A percentile compares a stretch with the other conserved stretches of the same genome.
These are phyloP conservation scores for Epichloe sibirici DNA, from an alignment of 2,329 filamentous ascomycete genomes.

Conservation along the genomic window DNA sequence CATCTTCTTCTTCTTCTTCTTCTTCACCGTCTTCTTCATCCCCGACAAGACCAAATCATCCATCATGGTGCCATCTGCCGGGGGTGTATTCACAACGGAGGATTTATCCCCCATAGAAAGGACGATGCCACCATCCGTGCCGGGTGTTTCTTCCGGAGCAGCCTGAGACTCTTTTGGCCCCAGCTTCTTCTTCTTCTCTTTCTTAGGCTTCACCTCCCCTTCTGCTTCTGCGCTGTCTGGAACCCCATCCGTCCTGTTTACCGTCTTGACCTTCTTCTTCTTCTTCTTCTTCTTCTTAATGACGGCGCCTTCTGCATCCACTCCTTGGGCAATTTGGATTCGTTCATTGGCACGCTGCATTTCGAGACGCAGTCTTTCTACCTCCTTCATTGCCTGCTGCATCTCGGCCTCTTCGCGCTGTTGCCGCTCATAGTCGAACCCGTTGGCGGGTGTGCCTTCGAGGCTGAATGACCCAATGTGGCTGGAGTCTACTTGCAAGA, in stretches of 20 bases:
- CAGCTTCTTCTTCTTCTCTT: conserved; percentile 29
- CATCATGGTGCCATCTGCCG: background rate
- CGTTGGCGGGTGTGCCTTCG: conserved; percentile 28
- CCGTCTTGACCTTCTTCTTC: conserved; percentile 33
- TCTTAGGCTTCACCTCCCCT: conserved; percentile 32
- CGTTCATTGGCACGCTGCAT: conserved; percentile 77
- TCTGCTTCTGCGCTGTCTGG: conserved; percentile 12
- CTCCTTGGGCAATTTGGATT: conserved; percentile 58
- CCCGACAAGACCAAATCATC: conserved; percentile 24
- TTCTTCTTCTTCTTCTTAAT: conserved; percentile 54
- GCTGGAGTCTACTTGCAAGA: conserved; percentile 81
- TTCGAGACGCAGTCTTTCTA: conserved; percentile 74
- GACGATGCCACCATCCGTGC: background rate
- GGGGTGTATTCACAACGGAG: background rate
- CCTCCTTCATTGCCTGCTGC: conserved; percentile 75
- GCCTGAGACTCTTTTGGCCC: background rate
- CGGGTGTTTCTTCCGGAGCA: background rate
- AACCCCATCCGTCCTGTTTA: conserved; percentile 18
- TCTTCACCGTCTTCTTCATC: conserved; percentile 33
- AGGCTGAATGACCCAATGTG: conserved; percentile 63
- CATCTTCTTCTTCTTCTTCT: conserved; percentile 27
- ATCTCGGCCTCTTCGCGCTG: conserved; percentile 78
- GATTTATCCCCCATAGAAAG: background rate
- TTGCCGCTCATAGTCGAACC: conserved; percentile 50
- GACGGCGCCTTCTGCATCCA: conserved; percentile 50